Base-by-base conservation (phyloP, 148 eudicot genomes). In the Rhododendron henanense region DNA sequence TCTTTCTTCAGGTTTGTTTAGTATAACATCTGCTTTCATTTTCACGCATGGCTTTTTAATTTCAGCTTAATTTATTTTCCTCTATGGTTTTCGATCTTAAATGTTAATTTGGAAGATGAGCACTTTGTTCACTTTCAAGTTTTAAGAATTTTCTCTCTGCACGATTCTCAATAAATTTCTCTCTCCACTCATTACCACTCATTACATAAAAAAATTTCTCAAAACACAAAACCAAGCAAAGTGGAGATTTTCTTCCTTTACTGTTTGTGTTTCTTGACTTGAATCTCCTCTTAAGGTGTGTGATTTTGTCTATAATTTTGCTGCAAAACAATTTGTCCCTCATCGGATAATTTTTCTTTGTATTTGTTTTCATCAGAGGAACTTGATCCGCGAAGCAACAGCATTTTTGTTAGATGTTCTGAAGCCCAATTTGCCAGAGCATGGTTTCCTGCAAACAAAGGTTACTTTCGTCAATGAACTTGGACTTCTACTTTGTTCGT, bases 321-420 rank as follows among this genome's bases (percentile, higher is more conserved):
- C n/a, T 51, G 19, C 47, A 31, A 67, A 69, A 80, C 14, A 67
- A n/a, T 23, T 84, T 67, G 16, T 86, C 8, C 8, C 39, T 71
- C 3, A 82, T n/a, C 21, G 61, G 71, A 47, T 33, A 33, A 1
- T 2, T 84, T 53, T 55, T 21, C 65, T 83, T 61, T 69, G 50
- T 77, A 25, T 61, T 55, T 89, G 25, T 65, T 77, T 21, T 77
- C 78, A n/a, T 78, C 91, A 96, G 98, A 94, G 98, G 90, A 96
- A 96, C 89, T 74, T 96, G 95, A 96, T 96, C 45, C 98, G 98
- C 19, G 98, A 96, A 90, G 98, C 98, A 85, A 96, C 98, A 78
- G 96, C 98, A 81, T 96, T 96, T 89, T 88, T 96, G 86, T 87
- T 96, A 83, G 98, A 96, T 85, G 98, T 96, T 78, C 87, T 96